phyloP scores from a whole-genome alignment of 192 early-diverging fungal species.

The Podila verticillata region DNA sequence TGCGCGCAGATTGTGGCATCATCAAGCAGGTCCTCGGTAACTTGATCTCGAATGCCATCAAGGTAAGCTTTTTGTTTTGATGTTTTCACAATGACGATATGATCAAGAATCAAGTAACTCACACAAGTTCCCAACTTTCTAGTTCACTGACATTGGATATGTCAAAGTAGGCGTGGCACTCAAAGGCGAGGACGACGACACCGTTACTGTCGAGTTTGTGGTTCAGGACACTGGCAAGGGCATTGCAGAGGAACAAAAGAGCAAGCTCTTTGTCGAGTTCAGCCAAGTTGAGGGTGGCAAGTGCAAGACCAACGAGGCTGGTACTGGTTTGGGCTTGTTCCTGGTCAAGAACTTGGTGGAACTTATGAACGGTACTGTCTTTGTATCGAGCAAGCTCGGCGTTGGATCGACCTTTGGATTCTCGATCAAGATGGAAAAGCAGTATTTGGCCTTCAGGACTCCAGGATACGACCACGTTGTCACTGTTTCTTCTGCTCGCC shows the following conservation, averaged over 20 bases:
- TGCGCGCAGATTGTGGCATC: slow-evolving; percentile 39
- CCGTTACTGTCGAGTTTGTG: slow-evolving; percentile 50
- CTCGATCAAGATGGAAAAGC: slow-evolving; percentile 49
- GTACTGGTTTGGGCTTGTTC: slow-evolving; percentile 45
- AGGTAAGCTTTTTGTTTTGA: slow-evolving; percentile 15
- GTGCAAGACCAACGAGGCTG: slow-evolving; percentile 49
- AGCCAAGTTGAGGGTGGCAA: slow-evolving; percentile 49
- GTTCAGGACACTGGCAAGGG: slow-evolving; percentile 50
- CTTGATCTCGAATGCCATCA: slow-evolving; percentile 49
- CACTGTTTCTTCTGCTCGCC: slow-evolving; percentile 42
- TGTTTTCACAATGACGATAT: too few relatives aligned
- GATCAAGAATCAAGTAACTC: too few relatives aligned
- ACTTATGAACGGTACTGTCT: slow-evolving; percentile 43
- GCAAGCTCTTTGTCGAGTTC: slow-evolving; percentile 49
- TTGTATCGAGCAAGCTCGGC: slow-evolving; percentile 36
- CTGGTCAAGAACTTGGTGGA: slow-evolving; percentile 49
- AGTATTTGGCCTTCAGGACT: slow-evolving; percentile 46
- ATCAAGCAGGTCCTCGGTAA: slow-evolving; percentile 50
- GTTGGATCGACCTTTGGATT: slow-evolving; percentile 51
- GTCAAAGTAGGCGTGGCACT: slow-evolving; percentile 47
- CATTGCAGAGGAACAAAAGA: slow-evolving; percentile 46
- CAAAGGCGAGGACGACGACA: slow-evolving; percentile 47
- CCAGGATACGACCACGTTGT: slow-evolving; percentile 50
- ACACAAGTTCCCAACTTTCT: not conserved
- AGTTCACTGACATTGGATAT: slow-evolving; percentile 50